Base-by-base conservation (phyloP, 148 eudicot species). In the Rhododendron ovatum region DNA sequence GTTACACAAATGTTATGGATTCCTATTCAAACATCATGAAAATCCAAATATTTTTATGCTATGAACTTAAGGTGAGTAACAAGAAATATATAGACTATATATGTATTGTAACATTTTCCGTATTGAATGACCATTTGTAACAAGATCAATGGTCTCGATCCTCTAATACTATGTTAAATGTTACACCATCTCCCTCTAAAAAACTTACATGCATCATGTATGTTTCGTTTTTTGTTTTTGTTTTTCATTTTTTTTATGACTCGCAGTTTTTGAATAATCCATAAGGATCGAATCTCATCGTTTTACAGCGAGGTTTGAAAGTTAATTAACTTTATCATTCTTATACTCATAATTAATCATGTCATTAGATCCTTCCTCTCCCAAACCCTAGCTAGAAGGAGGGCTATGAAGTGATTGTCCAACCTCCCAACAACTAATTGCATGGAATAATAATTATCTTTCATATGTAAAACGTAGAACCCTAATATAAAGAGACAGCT, bases 341-440 rank as follows among this genome's bases (percentile, higher is more conserved):
- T 41, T 41, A 41, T 41, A 0, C 45, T 41, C 45, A 5, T 41
- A 28, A 59, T 37, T 41, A 28, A 59, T 37, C 30, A 33, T 20
- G 78, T 13, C 50, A 55, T 57, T 45, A 61, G 45, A 26, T 83
- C 0, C 20, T 41, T 39, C 45, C 37, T 71, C 76, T 28, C 41
- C 41, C n/a, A 45, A 83, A 76, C 75, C 86, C n/a, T 77, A 53
- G 47, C n/a, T 63, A 43, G 37, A 86, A 85, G 87, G 85, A 85
- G 84, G 73, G 78, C 84, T 80, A 33, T 69, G 91, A 87, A 84
- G 78, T 91, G 92, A 91, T 87, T 26, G 85, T 87, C 45, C 87
- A 87, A 84, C 91, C 26, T 82, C 87, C 91, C 51, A 84, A 81
- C 83, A 43, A 80, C 83, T 3, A 12, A 24, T 17, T 82, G 30